Percentiles rank a stretch among this genome's conserved stretches.
Conservation (phyloP, 306 rosid species). For the Crataegus laevigata region DNA sequence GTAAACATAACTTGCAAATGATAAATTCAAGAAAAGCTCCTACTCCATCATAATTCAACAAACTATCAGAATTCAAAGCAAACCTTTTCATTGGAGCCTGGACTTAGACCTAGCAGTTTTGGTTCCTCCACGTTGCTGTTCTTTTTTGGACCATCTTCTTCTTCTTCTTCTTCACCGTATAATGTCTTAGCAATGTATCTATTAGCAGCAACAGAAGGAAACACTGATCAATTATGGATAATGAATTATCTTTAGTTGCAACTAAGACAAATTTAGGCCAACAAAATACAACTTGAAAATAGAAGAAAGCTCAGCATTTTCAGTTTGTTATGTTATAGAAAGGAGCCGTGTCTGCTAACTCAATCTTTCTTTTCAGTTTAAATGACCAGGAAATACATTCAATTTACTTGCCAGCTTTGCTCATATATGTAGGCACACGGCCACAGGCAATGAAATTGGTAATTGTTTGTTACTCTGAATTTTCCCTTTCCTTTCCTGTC, state of each 20-base stretch:
- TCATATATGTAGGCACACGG: neutral
- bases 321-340: neutral
- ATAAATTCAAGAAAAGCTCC: conserved; percentile 15
- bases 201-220: conserved; percentile 28
- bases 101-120: conserved; percentile 58
- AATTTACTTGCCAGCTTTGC: neutral
- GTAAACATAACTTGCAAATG: conserved; percentile 10
- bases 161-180: conserved; percentile 53
- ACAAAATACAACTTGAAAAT: neutral
- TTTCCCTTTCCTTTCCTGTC: neutral
- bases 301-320: neutral
- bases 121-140: conserved; percentile 52
- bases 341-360: neutral
- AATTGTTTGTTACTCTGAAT: neutral
- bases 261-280: neutral
- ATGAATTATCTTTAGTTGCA: neutral
- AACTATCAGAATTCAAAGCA: conserved; percentile 5
- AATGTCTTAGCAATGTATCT: conserved; percentile 86
- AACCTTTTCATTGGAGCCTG: conserved; percentile 73
- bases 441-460: neutral
- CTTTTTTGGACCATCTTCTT: conserved; percentile 39
- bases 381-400: neutral
- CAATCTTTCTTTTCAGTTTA: neutral
- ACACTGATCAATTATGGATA: neutral
- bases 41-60: neutral